Evolutionary conservation across 345 rosid species (phyloP).

Genomic region (Punica granatum): DNA sequence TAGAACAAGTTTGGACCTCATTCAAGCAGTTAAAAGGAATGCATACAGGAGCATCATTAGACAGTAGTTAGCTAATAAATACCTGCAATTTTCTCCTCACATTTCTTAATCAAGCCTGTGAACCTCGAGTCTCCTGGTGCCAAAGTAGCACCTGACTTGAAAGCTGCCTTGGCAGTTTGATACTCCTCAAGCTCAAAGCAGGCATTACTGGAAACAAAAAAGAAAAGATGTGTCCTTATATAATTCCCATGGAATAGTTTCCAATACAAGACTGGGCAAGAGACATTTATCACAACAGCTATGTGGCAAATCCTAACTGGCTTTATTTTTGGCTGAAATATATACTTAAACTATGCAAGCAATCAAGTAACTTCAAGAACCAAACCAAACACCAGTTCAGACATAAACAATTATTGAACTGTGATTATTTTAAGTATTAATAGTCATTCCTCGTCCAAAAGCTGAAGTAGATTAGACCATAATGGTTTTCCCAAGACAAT

Average conservation of each 20-base stretch:
- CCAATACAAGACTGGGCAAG: neutral
- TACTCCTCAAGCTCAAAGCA: conserved; percentile 91
- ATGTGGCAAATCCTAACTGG: neutral
- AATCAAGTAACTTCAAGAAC: neutral
- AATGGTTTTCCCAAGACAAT: neutral
- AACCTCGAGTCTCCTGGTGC: conserved; percentile 58
- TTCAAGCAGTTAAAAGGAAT: neutral
- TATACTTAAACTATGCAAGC: neutral
- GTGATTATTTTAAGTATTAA: neutral
- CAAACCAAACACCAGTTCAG: neutral
- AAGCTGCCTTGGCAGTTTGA: conserved; percentile 71
- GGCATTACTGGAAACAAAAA: conserved; percentile 46
- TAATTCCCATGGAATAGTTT: neutral
- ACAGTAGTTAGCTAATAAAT: neutral
- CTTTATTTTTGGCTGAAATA: neutral
- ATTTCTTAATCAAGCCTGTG: conserved; percentile 59
- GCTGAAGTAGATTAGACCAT: too few species aligned
- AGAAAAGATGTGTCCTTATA: neutral
- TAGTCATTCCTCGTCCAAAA: too few species aligned
- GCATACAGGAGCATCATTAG: neutral
- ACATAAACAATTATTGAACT: neutral
- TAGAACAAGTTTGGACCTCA: neutral
- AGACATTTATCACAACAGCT: neutral
- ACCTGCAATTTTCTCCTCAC: conserved; percentile 58
- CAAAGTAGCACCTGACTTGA: conserved; percentile 56